These are phyloP conservation scores for Hypericum perforatum DNA, from an alignment of 345 rosid genomes.

Conservation along the genomic window DNA sequence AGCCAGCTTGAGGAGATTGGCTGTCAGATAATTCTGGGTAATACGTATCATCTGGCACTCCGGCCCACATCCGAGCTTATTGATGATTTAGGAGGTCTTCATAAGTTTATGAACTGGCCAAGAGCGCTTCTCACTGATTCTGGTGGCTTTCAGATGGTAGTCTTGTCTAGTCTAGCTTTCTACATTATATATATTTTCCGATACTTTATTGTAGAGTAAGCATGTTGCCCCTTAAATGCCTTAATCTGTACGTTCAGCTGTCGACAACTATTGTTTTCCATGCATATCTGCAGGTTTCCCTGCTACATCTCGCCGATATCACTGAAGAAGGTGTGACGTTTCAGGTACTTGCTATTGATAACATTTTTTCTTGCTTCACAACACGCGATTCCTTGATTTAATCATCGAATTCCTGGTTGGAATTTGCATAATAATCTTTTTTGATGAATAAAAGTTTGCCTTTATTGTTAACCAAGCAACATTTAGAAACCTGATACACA, in stretches of 20 bases:
- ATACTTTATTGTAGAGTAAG: background rate
- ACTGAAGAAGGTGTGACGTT: conserved; percentile 73
- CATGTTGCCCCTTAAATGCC: background rate
- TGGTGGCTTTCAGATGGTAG: conserved; percentile 92
- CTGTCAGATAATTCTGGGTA: conserved; percentile 77
- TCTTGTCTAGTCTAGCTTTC: conserved; percentile 9
- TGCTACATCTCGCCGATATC: conserved; percentile 70
- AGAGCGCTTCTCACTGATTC: conserved; percentile 77
- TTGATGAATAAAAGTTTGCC: too few relatives aligned
- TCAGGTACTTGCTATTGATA: conserved; percentile 33
- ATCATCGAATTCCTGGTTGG: too few relatives aligned
- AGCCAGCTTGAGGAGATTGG: conserved; percentile 81
- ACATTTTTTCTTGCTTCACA: too few relatives aligned
- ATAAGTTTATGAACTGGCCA: conserved; percentile 82
- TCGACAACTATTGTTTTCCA: background rate
- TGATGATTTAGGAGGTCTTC: conserved; percentile 71
- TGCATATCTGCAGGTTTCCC: conserved; percentile 48
- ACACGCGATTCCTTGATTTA: too few relatives aligned
- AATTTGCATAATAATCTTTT: too few relatives aligned
- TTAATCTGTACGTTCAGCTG: background rate
- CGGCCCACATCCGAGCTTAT: conserved; percentile 76
- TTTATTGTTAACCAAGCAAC: too few relatives aligned
- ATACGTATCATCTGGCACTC: conserved; percentile 75
- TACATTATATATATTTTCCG: conserved; percentile 4
- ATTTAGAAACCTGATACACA: too few relatives aligned